Base-by-base conservation (phyloP, 169 alveolate genomes). In the Ichthyophthirius multifiliis region DNA sequence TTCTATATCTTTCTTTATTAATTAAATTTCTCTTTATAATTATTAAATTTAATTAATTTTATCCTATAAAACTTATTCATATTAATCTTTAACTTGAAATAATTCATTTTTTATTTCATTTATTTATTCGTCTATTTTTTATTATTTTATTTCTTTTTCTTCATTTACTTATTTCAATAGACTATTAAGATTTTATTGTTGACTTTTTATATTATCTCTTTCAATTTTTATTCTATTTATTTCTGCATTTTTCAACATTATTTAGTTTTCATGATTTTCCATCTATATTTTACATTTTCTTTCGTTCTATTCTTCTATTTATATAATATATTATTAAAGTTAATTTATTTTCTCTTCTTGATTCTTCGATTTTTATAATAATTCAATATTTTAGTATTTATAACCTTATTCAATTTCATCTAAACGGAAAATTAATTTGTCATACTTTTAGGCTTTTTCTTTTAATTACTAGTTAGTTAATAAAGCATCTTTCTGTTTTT, bases 111-210 rank as follows among this genome's bases (percentile, higher is more conserved):
- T 55, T 3, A 55, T 34, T 27, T 55, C 71, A 27, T 55, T 39
- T 55, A 55, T 55, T 55, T 55, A 27, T 27, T 55, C 71, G 23
- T 55, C 71, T 10, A 55, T 55, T 55, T 55, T 55, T 55, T 55
- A 55, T 3, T 34, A 27, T 55, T 55, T 55, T 6, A 55, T 39
- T 27, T 55, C 71, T 55, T 55, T 55, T 55, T 55, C 71, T 55
- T 55, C 71, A 16, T 55, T 55, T 0, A 55, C 71, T 55, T 55
- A 55, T 23, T 55, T 55, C 18, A 55, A 27, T 55, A 55, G 31
- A 9, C 71, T 55, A 55, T 55, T 55, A 4, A 55, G 31, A 55
- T 55, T 55, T 55, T 55, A 55, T 13, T 34, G 31, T 39, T 55
- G 31, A 27, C 71, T 55, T 23, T 55, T 55, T 20, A 55, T 55